Base-by-base conservation (phyloP, 78 protist genomes). In the Dictyostelium firmibasis region DNA sequence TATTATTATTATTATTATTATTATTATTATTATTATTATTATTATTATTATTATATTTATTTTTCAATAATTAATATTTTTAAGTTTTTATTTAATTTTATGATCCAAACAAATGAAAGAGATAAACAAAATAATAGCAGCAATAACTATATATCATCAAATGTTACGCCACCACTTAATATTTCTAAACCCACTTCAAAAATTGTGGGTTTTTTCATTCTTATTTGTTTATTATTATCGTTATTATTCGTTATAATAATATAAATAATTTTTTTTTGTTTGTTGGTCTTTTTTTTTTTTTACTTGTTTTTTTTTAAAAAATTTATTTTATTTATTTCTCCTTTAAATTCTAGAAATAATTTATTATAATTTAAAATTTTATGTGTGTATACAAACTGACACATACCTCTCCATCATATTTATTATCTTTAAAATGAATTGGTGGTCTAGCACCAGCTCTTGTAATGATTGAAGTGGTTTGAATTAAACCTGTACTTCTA, bases 381-480 rank as follows among this genome's bases (percentile, higher is more conserved):
- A n/a, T n/a, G n/a, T n/a, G n/a, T n/a, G n/a, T n/a, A n/a, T n/a
- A n/a, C n/a, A n/a, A n/a, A n/a, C n/a, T n/a, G n/a, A n/a, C n/a
- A n/a, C 69, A 14, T 75, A 86, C 84, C 62, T 75, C 74, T 16
- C 93, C 93, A 60, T 86, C 93, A 86, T 86, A 86, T 62, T 62
- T 50, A 38, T 83, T 81, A 62, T 60, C 86, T 41, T 75, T 75
- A 60, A 86, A 86, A 29, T 31, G 0, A 14, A 86, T 75, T 86
- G 84, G 85, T 11, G 81, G 57, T 86, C 93, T 86, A 2, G 35
- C 29, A 36, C 75, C 84, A 70, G 93, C 93, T 86, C 93, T 86
- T 2, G 53, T 83, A 7, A 83, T 29, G 5, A n/a, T 16, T 33
- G 62, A 36, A 38, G 27, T n/a, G 0, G 67, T 6, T 81, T 81